These are phyloP conservation scores for Asterionellopsis glacialis DNA, from an alignment of 108 stramenopile genomes.

Conservation along the genomic window DNA sequence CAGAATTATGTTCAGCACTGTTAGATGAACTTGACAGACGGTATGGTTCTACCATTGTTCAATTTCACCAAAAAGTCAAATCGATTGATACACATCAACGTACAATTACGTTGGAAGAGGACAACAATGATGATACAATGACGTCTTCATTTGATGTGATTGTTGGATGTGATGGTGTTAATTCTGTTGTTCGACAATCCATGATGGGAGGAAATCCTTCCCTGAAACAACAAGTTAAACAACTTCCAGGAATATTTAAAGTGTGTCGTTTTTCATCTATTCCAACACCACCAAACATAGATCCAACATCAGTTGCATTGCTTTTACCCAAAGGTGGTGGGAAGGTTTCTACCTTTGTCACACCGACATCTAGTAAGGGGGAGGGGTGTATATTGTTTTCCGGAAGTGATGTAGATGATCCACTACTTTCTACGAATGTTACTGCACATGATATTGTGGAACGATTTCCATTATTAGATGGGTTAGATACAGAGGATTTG, in stretches of 20 bases:
- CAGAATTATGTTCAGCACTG: constrained; percentile 60
- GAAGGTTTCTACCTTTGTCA: constrained; percentile 39
- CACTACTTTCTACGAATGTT: constrained; percentile 15
- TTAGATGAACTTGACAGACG: constrained; percentile 55
- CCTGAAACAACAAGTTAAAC: constrained; percentile 18
- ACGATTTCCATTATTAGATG: constrained; percentile 57
- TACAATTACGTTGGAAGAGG: constrained; percentile 2
- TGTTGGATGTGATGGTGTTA: constrained; percentile 72
- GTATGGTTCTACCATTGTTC: constrained; percentile 11
- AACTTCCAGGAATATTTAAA: constrained; percentile 61
- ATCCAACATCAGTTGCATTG: constrained; percentile 53
- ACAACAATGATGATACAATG: background rate
- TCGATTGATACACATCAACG: constrained; percentile 15
- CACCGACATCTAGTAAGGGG: constrained; percentile 35
- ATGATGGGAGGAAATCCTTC: constrained; percentile 18
- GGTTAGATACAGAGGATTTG: constrained; percentile 22
- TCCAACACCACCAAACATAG: constrained; percentile 47
- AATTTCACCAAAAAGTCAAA: constrained; percentile 25
- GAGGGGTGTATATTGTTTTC: constrained; percentile 66
- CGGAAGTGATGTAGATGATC: constrained; percentile 24
- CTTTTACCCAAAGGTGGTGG: constrained; percentile 42
- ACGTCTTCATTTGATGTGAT: constrained; percentile 46
- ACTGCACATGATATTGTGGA: constrained; percentile 23
- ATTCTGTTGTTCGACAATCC: constrained; percentile 51
- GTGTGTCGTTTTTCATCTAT: constrained; percentile 25